A percentile compares a stretch with the other conserved stretches of the same genome.
phyloP scores from a whole-genome alignment of 345 rosid species.

The Turnera subulata region DNA sequence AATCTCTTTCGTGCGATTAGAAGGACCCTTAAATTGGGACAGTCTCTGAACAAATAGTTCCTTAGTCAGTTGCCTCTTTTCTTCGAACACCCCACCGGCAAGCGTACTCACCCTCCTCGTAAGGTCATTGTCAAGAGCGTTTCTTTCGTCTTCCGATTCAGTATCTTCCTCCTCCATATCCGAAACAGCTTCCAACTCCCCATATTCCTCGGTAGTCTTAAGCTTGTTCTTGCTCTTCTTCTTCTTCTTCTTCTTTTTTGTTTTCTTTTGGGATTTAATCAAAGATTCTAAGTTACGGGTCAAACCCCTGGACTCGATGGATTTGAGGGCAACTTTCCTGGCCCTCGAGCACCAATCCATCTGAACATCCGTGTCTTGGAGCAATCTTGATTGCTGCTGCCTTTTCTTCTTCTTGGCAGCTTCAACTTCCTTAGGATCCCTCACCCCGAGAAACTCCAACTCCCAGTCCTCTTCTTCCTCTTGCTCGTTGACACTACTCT shows the following conservation, averaged over 20 bases:
- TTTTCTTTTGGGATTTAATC: slow-evolving; percentile 12
- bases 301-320: slow-evolving; percentile 75
- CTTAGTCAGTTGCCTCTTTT: slow-evolving; percentile 54
- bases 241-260: slow-evolving; percentile 41
- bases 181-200: slow-evolving; percentile 31
- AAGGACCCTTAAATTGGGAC: slow-evolving; percentile 69
- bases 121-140: slow-evolving; percentile 30
- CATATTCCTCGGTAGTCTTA: slow-evolving; percentile 28
- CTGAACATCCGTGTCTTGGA: slow-evolving; percentile 51
- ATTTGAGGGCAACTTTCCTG: slow-evolving; percentile 62
- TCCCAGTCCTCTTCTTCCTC: slow-evolving; percentile 59
- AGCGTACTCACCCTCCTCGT: slow-evolving; percentile 48
- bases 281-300: slow-evolving; percentile 45
- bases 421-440: slow-evolving; percentile 56
- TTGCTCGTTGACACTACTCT: slow-evolving; percentile 20
- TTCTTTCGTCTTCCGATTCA: slow-evolving; percentile 25
- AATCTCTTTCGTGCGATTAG: slow-evolving; percentile 72
- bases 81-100: slow-evolving; percentile 70
- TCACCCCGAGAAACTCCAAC: slow-evolving; percentile 63
- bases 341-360: slow-evolving; percentile 97
- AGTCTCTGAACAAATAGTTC: slow-evolving; percentile 65
- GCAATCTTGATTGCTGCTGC: slow-evolving; percentile 34
- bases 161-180: slow-evolving; percentile 37
- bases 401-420: slow-evolving; percentile 65
- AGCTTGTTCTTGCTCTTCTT: slow-evolving; percentile 41